Evolutionary conservation across 1,284 basidiomycete species (phyloP), one percentile per base, ranked within the genome.

Genomic region (Ustilago cynodontis): DNA sequence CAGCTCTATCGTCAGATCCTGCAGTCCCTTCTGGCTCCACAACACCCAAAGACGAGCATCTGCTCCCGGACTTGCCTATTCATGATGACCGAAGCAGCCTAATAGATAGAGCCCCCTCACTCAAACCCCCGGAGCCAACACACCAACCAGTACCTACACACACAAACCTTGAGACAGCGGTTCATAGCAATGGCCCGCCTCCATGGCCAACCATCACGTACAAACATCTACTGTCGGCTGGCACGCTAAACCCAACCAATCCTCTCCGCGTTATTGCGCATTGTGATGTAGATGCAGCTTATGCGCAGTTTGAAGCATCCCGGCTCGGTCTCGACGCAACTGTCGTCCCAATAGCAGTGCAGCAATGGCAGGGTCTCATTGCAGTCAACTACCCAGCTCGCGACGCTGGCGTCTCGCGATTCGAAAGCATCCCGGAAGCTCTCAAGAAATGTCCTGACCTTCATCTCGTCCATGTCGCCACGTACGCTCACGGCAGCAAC

Each of bases 301-400:
- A 80, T 58, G 74, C 85, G 50, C 91, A 93, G 28, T 98, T 95
- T 87, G 94, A 98, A 87, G 92, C 93, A 86, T 90, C 93, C 52
- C 89, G 94, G 29, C 90, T 97, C 0, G 91, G 90, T 0, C 87
- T 94, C 13, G 91, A 93, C 68, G 88, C 90, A 49, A 81, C 79
- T 1, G 89, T 90, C 35, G 89, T 90, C 1, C 95, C 96, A 0
- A 88, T 98, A 14, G 94, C 95, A 10, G 95, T 97, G 6, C 90
- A 93, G 52, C 96, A 99, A 85, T 99, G 97, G 97, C 67, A 93
- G 58, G 87, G 88, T 18, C 86, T 90, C 50, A 99, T 99, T 70
- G 97, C 97, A 0, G 93, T 99, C 73, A 97, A 95, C 86, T 99
- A 99, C 85, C 92, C 94, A 3, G 96, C 97, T 0, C 89, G 96